Base-by-base conservation (phyloP, 768 basidiomycete genomes). In the Termitomyces sp. region DNA sequence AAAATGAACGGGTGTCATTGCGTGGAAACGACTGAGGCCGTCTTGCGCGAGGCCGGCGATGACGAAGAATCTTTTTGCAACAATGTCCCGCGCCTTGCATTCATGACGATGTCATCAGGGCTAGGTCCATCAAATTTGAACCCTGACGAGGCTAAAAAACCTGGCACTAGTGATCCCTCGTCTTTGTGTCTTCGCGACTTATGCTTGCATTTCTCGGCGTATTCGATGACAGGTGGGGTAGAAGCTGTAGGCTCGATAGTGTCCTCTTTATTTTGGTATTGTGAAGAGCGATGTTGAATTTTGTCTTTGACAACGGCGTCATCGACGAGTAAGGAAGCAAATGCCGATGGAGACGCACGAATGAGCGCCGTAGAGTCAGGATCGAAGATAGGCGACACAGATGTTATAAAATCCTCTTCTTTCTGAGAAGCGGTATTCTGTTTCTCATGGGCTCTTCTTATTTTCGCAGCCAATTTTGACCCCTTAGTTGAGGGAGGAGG, bases 101-200 rank as follows among this genome's bases (percentile, higher is more conserved):
- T 85, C 67, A 91, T 77, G 9, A 98, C 86, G 64, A 92, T 75
- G 68, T 98, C 96, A 66, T 98, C 96, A 25, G 96, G 96, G 73
- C 95, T 97, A 40, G 92, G 92, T 29, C 81, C 82, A 63, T 94
- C 86, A 69, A 95, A 94, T 10, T 85, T 76, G 70, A 92, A 92
- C 3, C 76, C 73, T 45, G 71, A 70, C 17, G 76, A 67, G 14
- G 74, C 68, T 8, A 69, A 68, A 45, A 76, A 62, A 56, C 73
- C 73, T 17, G 80, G 76, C n/a, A 79, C 74, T 20, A 72, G 65
- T 9, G 64, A 67, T 49, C 68, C 51, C 48, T 62, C 49, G 37
- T 68, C 65, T 43, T 67, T 71, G 49, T 69, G 66, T 54, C 67
- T 71, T 42, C 66, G 68, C n/a, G 70, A 65, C 37, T 66, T 66